Conservation (phyloP, 148 eudicot genomes). For the Polygonum maritimum region DNA sequence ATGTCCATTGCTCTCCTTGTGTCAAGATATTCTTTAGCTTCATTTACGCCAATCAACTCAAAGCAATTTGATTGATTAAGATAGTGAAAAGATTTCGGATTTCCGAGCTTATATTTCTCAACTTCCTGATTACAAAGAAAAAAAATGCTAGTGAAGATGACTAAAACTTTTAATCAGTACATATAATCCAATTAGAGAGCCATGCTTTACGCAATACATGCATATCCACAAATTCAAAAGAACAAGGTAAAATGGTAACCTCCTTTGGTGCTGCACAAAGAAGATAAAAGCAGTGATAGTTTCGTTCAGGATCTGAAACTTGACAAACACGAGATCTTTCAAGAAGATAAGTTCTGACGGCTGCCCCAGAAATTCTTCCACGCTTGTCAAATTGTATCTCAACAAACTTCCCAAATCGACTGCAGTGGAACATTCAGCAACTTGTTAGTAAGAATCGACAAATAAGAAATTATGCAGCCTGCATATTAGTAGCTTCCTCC, state of each 20-base stretch:
- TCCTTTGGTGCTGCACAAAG: constrained; percentile 51
- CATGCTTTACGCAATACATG: neutral
- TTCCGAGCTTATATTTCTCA: constrained; percentile 68
- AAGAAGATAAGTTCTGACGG: constrained; percentile 87
- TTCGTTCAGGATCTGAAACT: constrained; percentile 86
- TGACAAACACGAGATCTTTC: constrained; percentile 97
- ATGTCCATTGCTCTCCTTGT: constrained; percentile 92
- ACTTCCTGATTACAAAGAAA: constrained; percentile 38
- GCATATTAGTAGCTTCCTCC: neutral
- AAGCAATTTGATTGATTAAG: constrained; percentile 75
- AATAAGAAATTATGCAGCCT: neutral
- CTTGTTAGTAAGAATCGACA: neutral
- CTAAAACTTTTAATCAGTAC: neutral
- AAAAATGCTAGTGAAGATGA: neutral
- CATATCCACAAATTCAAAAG: neutral
- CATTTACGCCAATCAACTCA: constrained; percentile 67
- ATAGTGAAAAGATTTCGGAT: constrained; percentile 70
- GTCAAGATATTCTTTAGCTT: constrained; percentile 72
- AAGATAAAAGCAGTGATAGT: constrained; percentile 85
- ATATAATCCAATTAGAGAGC: neutral
- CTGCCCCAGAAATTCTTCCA: constrained; percentile 92
- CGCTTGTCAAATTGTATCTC: constrained; percentile 85
- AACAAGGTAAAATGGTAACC: constrained; percentile 1
- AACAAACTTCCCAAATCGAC: constrained; percentile 92
- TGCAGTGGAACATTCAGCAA: constrained; percentile 25